Evolutionary conservation across 768 basidiomycete species (phyloP), one percentile per base, ranked within the genome.

Genomic region (Tylopilus vinaceipallidus): DNA sequence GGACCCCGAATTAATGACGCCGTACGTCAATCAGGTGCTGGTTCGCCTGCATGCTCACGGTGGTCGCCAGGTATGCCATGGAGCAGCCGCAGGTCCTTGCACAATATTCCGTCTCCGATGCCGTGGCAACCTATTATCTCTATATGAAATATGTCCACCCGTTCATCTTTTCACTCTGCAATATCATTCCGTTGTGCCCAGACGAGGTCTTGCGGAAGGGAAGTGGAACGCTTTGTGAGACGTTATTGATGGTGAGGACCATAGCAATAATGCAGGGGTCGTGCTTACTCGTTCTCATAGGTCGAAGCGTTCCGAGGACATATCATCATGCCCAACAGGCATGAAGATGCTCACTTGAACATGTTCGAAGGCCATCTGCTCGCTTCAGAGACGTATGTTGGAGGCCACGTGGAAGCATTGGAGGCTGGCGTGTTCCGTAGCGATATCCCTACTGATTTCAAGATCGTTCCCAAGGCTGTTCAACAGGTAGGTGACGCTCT

Each of bases 81-180:
- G 97, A 98, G 63, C 92, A 95, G 58, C 97, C 97, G 0, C 95
- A 98, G 63, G 69, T 83, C 2, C 82, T 99, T 16, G 95, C 97
- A 0, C 91, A 95, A 63, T 99, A 99, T 70, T 98, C 97, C 59
- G 97, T 99, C 23, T 99, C 97, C 67, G 97, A 99, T 78, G 97
- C 97, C 0, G 97, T 98, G 10, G 95, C 97, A n/a, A 99, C 97
- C 1, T 98, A 99, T 68, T 98, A 98, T 69, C 80, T 99, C 30
- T 98, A 99, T 73, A 99, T 98, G 97, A 99, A 98, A 94, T 99
- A 99, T 61, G 95, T 99, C 10, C 95, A 98, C 63, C 97, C 97
- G 0, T 99, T 99, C 78, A 91, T 99, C 54, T 99, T 99, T 74
- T 98, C 97, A 9, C 72, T 99, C 32, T 98, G 97, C 71, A 99